phyloP scores from a whole-genome alignment of 2,329 filamentous ascomycete species.

The Karstenula rhodostoma region DNA sequence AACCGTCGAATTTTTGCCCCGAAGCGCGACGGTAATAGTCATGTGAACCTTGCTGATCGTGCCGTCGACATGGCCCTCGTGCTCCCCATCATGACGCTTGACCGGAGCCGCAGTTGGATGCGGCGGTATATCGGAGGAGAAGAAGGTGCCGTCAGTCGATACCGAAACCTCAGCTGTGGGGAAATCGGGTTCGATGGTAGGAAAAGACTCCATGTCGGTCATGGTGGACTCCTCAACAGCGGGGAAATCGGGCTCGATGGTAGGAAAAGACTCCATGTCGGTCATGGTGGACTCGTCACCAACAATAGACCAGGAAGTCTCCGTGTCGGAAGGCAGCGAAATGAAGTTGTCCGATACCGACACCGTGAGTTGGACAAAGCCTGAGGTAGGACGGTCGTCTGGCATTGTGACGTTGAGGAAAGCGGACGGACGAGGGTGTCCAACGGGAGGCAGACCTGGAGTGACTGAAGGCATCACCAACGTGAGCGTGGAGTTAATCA shows the following conservation, averaged over 20 bases:
- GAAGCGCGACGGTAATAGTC: neutral
- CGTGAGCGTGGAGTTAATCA: too few species aligned
- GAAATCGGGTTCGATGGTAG: neutral
- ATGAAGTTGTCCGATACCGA: neutral
- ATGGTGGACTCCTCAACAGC: neutral
- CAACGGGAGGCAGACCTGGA: neutral
- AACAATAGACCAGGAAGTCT: neutral
- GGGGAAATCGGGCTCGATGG: neutral
- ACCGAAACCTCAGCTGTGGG: neutral
- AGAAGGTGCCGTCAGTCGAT: slow-evolving; percentile 2
- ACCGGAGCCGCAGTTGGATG: neutral
- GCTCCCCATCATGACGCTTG: neutral
- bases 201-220: neutral
- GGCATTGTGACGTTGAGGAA: neutral
- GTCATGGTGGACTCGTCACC: neutral
- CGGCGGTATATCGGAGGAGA: neutral
- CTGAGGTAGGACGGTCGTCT: neutral
- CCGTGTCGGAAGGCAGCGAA: neutral
- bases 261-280: neutral
- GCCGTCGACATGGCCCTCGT: neutral
- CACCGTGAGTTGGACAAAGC: neutral
- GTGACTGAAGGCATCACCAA: neutral
- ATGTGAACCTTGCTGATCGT: neutral
- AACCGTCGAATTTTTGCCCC: neutral
- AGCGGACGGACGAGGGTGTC: neutral